Conservation (phyloP, 139 green algal genomes). For the Trebouxia sp. region DNA sequence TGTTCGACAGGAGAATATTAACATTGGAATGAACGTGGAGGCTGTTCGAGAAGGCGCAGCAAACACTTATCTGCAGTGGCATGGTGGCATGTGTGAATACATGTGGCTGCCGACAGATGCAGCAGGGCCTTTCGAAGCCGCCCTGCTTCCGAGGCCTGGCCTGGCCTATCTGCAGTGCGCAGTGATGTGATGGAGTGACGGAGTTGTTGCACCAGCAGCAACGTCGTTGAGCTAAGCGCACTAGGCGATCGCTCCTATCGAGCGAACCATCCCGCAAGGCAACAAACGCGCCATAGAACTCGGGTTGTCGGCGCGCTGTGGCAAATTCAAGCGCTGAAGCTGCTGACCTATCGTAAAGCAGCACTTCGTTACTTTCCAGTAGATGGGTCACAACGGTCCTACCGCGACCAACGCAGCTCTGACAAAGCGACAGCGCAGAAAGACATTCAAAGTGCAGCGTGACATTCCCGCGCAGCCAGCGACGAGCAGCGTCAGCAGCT, state of each 20-base stretch:
- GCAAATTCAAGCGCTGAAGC: no score
- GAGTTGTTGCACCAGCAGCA: neutral
- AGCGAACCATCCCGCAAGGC: no score
- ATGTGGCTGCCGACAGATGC: no score
- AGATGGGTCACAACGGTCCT: slow-evolving; percentile 2
- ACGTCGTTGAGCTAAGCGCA: no score
- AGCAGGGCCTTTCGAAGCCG: neutral
- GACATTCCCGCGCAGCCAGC: neutral
- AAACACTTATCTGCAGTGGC: no score
- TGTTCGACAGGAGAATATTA: no score
- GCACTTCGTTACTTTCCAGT: no score
- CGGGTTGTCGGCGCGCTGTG: no score
- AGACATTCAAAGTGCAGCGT: neutral
- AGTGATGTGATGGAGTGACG: neutral
- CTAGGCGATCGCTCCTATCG: no score
- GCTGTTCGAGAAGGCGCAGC: no score
- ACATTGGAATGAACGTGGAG: neutral
- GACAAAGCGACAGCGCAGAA: neutral
- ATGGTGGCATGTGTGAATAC: neutral
- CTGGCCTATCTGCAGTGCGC: no score
- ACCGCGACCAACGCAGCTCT: neutral
- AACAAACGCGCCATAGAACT: no score
- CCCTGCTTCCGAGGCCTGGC: neutral
- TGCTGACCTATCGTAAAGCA: neutral
- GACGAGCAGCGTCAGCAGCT: neutral